Base-by-base conservation (phyloP, 345 rosid species). In the Reutealis trisperma region DNA sequence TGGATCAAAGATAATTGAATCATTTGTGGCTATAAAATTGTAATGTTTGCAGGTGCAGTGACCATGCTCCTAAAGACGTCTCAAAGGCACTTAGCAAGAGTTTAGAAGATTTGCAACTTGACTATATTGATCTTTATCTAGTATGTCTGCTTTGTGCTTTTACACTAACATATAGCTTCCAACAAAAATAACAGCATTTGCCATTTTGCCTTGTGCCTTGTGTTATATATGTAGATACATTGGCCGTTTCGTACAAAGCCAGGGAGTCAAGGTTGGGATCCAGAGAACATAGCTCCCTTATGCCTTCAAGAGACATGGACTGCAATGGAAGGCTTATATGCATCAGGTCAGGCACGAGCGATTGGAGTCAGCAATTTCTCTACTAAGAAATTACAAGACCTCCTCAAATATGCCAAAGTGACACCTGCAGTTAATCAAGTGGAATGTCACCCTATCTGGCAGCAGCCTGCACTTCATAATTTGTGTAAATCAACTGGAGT, bases 321-420 rank as follows among this genome's bases (percentile, higher is more conserved):
- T 1, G 91, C 89, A 60, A 90, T 90, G 93, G 91, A 88, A 67
- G 84, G 84, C 5, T 64, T 88, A 25, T 80, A 83, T 27, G 83
- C 79, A 21, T 86, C 90, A 16, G 87, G 90, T 11, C 81, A 84
- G 84, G 86, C 91, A 5, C 83, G 84, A 0, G 93, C 90, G 0
- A 84, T 90, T 42, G 93, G 91, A 0, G 89, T 88, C 41, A 87
- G 91, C 85, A 90, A 88, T 73, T 88, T 88, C 86, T 90, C 93
- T 0, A 83, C 88, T 24, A 88, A 85, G 83, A 90, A 90, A 85
- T 75, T 88, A 55, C 75, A 81, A 70, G 88, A 88, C 68, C 75
- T 87, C 67, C 42, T 86, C 15, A 49, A 63, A 52, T 58, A 19
- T 63, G 90, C 89, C 0, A 84, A 85, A 72, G 86, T 90, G 24